Evolutionary conservation across 148 eudicot species (phyloP), one percentile per base, ranked within the genome.

Genomic region (Euryodendron excelsum): DNA sequence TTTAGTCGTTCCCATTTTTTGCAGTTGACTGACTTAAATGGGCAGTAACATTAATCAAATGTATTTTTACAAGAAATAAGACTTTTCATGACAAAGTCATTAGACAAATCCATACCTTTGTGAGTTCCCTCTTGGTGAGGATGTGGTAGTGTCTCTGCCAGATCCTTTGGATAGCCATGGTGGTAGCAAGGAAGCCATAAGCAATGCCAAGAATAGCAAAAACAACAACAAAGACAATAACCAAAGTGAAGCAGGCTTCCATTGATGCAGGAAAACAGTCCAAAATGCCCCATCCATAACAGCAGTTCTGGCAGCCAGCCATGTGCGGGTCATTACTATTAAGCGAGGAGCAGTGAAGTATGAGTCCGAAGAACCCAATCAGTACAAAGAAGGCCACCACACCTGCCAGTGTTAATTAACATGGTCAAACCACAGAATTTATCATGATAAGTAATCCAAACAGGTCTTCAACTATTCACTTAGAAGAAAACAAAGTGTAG

Each of bases 91-190:
- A 56, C 73, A 73, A 28, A 59, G 25, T 25, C 28, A 33, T 1
- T 55, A 53, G 5, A 27, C 73, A 45, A 68, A 48, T 28, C 37
- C 83, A 3, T 75, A 91, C 98, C 98, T 94, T 88, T 3, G 98
- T 91, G 39, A 94, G 93, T 86, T 91, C 96, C 81, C 91, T 90
- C 87, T 94, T 94, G 33, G 97, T 89, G 76, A 92, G 94, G 77
- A 94, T 94, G 87, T 94, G 97, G 85, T 92, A 92, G 82, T 94
- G 98, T 81, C 97, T 90, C 83, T 92, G 98, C 98, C 97, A 94
- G 50, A 94, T 92, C 82, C 94, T 92, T 78, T 94, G 98, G 55
- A 92, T 72, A 75, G 91, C 92, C 97, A 92, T 88, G 58, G 94
- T 92, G 59, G 94, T 89, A 80, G 94, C 98, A 75, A 94, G 90